These are phyloP conservation scores for Hibiscus mutabilis DNA, from an alignment of 345 rosid species.

Conservation along the genomic window DNA sequence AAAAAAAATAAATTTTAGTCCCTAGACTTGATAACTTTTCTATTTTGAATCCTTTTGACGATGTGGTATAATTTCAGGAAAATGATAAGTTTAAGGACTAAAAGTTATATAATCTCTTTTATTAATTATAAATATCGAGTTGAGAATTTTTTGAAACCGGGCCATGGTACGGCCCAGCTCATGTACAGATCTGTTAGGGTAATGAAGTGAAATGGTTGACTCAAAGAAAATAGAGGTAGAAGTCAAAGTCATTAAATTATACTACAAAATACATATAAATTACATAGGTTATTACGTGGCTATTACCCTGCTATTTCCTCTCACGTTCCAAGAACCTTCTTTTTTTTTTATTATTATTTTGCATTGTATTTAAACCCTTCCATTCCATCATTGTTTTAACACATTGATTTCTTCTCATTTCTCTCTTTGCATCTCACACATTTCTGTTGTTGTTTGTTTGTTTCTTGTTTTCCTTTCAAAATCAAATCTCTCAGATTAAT, in stretches of 20 bases:
- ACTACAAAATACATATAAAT: neutral
- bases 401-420: neutral
- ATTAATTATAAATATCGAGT: too few species aligned
- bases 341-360: slow-evolving; percentile 5
- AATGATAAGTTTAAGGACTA: too few species aligned
- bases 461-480: neutral
- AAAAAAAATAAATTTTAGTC: too few species aligned
- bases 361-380: neutral
- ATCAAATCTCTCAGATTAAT: neutral
- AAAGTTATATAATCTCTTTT: too few species aligned
- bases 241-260: neutral
- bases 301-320: slow-evolving; percentile 3
- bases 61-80: too few species aligned
- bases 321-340: slow-evolving; percentile 13
- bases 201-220: neutral
- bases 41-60: too few species aligned
- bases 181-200: too few species aligned
- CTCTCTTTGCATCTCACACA: too few species aligned
- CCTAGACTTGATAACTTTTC: too few species aligned
- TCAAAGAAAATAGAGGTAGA: neutral
- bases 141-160: too few species aligned
- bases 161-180: too few species aligned
- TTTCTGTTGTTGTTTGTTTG: neutral
- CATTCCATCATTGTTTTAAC: neutral
- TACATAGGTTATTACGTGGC: neutral